A percentile compares a stretch with the other conserved stretches of the same genome.
Evolutionary conservation across 192 early-diverging fungal species (phyloP).

Genomic region (Rhizoclosmatium globosum): DNA sequence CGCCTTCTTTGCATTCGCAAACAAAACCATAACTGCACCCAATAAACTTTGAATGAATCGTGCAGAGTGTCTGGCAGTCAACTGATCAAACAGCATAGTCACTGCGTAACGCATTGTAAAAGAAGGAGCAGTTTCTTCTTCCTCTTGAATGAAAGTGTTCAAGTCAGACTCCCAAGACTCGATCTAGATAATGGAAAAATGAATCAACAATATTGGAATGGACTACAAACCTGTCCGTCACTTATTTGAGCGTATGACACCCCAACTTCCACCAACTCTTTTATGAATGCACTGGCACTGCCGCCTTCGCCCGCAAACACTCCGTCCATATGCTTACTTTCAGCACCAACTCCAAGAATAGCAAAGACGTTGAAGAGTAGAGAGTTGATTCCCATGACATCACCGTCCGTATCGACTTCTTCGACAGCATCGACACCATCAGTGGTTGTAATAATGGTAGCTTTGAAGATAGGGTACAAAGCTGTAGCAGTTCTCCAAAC

Average conservation of each 20-base stretch:
- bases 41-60: neutral
- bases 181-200: neutral
- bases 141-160: slow-evolving; percentile 25
- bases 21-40: slow-evolving; percentile 7
- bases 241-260: slow-evolving; percentile 21
- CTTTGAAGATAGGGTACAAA: slow-evolving; percentile 22
- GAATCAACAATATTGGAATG: neutral
- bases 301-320: slow-evolving; percentile 4
- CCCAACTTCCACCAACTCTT: slow-evolving; percentile 12
- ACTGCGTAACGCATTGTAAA: slow-evolving; percentile 28
- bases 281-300: slow-evolving; percentile 2
- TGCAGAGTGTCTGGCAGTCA: slow-evolving; percentile 18
- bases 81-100: slow-evolving; percentile 28
- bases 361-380: slow-evolving; percentile 22
- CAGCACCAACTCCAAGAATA: slow-evolving; percentile 24
- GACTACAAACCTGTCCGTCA: slow-evolving; percentile 15
- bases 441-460: slow-evolving; percentile 10
- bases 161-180: slow-evolving; percentile 28
- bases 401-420: slow-evolving; percentile 32
- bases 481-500: slow-evolving; percentile 19
- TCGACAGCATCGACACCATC: slow-evolving; percentile 22
- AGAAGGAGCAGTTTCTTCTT: slow-evolving; percentile 30
- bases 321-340: slow-evolving; percentile 10
- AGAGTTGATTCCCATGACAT: slow-evolving; percentile 19
- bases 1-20: neutral